These are phyloP conservation scores for Thymus mandschuricus DNA, from an alignment of 257 asterid genomes.

Conservation along the genomic window DNA sequence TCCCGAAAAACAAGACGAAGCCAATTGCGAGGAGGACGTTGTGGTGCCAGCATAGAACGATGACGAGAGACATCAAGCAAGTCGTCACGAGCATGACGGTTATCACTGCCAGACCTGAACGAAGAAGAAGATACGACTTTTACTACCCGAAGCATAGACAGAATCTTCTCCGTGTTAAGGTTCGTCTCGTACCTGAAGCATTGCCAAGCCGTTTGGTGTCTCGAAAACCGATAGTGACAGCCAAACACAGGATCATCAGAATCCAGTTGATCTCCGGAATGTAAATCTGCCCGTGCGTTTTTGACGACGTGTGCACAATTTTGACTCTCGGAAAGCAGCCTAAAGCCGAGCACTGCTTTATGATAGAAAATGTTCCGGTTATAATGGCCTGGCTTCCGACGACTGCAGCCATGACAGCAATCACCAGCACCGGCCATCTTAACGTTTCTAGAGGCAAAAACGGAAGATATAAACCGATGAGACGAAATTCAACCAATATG, in stretches of 20 bases:
- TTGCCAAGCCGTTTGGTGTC: constrained; percentile 87
- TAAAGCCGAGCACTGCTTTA: constrained; percentile 87
- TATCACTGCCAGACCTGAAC: constrained; percentile 86
- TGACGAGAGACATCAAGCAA: constrained; percentile 90
- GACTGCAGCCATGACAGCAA: constrained; percentile 91
- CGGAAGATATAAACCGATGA: neutral
- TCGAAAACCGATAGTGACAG: constrained; percentile 87
- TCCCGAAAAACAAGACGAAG: constrained; percentile 79
- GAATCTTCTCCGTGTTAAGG: neutral
- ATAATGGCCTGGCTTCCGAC: constrained; percentile 98
- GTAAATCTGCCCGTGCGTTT: constrained; percentile 90
- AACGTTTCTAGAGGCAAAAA: constrained; percentile 44
- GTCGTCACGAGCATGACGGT: constrained; percentile 97
- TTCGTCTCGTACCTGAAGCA: constrained; percentile 74
- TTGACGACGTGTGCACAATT: constrained; percentile 84
- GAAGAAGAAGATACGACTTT: neutral
- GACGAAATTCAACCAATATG: constrained; percentile 11
- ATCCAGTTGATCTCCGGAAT: constrained; percentile 94
- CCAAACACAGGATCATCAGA: constrained; percentile 80
- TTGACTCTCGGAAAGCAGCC: constrained; percentile 92
- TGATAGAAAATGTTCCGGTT: constrained; percentile 90
- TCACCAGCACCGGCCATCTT: constrained; percentile 90
- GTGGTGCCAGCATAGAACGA: constrained; percentile 84
- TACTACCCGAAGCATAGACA: neutral
- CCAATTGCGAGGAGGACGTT: constrained; percentile 60